Evolutionary conservation across 164 flowering plant species (phyloP), one percentile per base, ranked within the genome.

Genomic region (Aristolochia californica): DNA sequence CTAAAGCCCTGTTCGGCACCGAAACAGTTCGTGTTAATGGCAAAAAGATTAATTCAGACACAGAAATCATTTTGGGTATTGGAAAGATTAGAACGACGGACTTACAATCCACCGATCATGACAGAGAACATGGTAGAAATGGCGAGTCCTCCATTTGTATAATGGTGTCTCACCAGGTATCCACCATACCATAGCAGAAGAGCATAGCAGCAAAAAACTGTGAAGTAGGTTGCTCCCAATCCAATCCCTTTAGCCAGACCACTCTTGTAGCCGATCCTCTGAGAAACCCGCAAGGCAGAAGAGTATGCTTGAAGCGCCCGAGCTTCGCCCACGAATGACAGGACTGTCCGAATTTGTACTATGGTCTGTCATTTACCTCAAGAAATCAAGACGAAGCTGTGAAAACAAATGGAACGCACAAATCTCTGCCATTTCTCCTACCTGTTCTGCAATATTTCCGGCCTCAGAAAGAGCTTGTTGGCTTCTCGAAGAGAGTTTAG

Each of bases 151-250:
- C 98, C 97, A 62, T 93, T 87, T 61, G 99, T 93, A 67, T 62
- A 77, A 48, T 81, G 80, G 54, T 85, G 95, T 63, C 98, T 69
- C 52, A 93, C 97, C 12, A 93, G 83, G 67, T 83, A 88, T 17
- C 98, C 98, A 10, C 97, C 99, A 53, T 93, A 93, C 99, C 99
- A 93, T 10, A 93, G 83, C 22, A 93, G 79, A 58, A 93, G 91
- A 0, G 98, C 97, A 67, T 88, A 93, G 57, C 88, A 87, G 63
- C 98, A 88, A 72, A 93, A 93, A 10, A 87, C 99, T 47, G 88
- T 88, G 71, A 93, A 93, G 67, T 89, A 93, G 0, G 99, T 93
- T 21, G 86, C 94, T 17, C 97, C 98, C 25, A 93, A 54, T 48
- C 97, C 98, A 71, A 88, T 25, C 59, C 98, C 98, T 67, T 89